Percentiles rank a stretch among this genome's conserved stretches.
phyloP scores from a whole-genome alignment of 2,329 filamentous ascomycete genomes.

The Colletotrichum sublineola region DNA sequence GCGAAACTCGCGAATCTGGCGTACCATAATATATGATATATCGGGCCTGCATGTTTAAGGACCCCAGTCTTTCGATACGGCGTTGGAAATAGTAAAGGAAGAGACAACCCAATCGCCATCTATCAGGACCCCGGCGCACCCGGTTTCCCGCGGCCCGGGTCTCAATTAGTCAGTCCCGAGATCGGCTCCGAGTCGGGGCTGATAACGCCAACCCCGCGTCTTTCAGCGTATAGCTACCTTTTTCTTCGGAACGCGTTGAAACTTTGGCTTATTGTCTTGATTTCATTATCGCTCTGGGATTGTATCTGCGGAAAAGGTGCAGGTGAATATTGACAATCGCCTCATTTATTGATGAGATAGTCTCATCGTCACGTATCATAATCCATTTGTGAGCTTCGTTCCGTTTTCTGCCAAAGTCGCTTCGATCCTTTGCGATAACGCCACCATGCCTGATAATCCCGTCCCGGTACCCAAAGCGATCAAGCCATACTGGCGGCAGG shows the following conservation, averaged over 20 bases:
- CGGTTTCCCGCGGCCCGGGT: conserved; percentile 12
- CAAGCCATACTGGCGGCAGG: conserved; percentile 33
- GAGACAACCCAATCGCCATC: background rate
- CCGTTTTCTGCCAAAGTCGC: background rate
- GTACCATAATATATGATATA: too few species aligned
- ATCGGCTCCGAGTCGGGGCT: conserved; percentile 35
- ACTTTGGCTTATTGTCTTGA: background rate
- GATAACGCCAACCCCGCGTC: conserved; percentile 20
- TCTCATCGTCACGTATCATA: background rate
- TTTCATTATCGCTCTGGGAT: background rate
- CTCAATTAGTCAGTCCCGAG: conserved; percentile 1
- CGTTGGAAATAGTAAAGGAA: background rate
- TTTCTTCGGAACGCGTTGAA: background rate
- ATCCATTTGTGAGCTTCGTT: background rate
- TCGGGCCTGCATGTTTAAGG: background rate
- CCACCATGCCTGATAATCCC: conserved; percentile 4
- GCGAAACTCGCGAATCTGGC: background rate
- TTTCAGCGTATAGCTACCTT: background rate
- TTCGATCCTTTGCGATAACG: background rate
- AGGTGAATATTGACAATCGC: background rate
- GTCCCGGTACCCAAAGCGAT: conserved; percentile 29
- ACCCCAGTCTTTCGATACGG: background rate
- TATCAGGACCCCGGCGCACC: background rate
- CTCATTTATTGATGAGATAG: background rate
- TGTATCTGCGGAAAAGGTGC: background rate